phyloP scores from a whole-genome alignment of 306 rosid genomes.

The Inga laurina region DNA sequence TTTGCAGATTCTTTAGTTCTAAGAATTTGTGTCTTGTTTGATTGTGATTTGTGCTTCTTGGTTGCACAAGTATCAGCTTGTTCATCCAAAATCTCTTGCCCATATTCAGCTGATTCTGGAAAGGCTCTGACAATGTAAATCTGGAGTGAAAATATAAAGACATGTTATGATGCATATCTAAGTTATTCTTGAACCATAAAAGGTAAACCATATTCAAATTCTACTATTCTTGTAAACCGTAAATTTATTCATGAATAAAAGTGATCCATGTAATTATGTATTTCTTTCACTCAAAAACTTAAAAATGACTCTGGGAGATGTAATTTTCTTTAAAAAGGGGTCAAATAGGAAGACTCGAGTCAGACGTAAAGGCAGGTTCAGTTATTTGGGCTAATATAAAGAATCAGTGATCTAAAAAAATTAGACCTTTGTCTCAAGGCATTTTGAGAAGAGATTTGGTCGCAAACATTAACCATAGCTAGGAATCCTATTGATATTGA shows the following conservation, averaged over 20 bases:
- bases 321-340: neutral
- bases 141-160: constrained; percentile 38
- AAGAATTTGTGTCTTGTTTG: neutral
- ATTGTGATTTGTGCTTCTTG: neutral
- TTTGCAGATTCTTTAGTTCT: constrained; percentile 29
- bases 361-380: neutral
- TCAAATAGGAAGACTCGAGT: neutral
- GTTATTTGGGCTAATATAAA: neutral
- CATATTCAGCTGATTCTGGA: constrained; percentile 21
- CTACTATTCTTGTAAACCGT: neutral
- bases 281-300: too few species aligned
- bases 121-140: constrained; percentile 55
- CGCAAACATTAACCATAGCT: too few species aligned
- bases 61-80: neutral
- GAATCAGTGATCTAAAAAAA: neutral
- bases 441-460: too few species aligned
- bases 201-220: neutral
- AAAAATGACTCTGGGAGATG: neutral
- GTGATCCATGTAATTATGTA: neutral
- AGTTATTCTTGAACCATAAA: neutral
- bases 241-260: neutral
- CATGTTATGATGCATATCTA: neutral
- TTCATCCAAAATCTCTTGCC: neutral
- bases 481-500: too few species aligned
- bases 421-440: neutral